These are phyloP conservation scores for Penicillium bovifimosum DNA, from an alignment of 495 filamentous ascomycete species.

Conservation along the genomic window DNA sequence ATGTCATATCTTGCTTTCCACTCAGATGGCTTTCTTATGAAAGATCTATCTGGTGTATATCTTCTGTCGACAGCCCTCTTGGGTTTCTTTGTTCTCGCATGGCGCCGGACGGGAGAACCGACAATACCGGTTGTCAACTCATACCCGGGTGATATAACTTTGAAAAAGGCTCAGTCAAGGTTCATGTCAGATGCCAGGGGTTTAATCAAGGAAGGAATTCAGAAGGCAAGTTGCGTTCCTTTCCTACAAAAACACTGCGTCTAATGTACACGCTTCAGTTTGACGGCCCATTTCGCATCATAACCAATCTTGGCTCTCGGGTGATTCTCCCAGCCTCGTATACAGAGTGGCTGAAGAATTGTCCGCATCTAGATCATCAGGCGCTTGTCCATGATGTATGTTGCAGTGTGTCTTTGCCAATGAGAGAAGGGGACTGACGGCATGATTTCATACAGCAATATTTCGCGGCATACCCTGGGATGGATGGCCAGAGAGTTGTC, in stretches of 20 bases:
- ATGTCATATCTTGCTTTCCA: too few relatives aligned
- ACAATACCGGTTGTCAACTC: not conserved
- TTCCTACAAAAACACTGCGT: not conserved
- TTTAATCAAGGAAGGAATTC: not conserved
- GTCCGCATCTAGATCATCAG: slow-evolving; percentile 9
- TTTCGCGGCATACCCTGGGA: slow-evolving; percentile 7
- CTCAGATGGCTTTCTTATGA: too few relatives aligned
- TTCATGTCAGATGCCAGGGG: not conserved
- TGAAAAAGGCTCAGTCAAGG: not conserved
- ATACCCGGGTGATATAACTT: not conserved
- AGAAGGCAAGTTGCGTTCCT: not conserved
- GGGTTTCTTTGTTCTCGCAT: not conserved
- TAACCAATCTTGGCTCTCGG: slow-evolving; percentile 5
- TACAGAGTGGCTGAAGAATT: slow-evolving; percentile 9
- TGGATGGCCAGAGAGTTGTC: slow-evolving; percentile 6
- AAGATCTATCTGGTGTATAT: too few relatives aligned
- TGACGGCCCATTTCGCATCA: slow-evolving; percentile 12
- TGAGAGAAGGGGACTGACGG: not conserved
- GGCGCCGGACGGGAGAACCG: not conserved
- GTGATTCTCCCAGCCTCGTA: slow-evolving; percentile 10
- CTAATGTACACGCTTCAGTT: not conserved
- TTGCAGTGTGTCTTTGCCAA: not conserved
- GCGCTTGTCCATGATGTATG: slow-evolving; percentile 8
- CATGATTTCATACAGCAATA: slow-evolving; percentile 7
- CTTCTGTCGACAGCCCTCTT: not conserved